Conservation (phyloP, 371 early-diverging fungal species). For the Mortierella sp. region DNA sequence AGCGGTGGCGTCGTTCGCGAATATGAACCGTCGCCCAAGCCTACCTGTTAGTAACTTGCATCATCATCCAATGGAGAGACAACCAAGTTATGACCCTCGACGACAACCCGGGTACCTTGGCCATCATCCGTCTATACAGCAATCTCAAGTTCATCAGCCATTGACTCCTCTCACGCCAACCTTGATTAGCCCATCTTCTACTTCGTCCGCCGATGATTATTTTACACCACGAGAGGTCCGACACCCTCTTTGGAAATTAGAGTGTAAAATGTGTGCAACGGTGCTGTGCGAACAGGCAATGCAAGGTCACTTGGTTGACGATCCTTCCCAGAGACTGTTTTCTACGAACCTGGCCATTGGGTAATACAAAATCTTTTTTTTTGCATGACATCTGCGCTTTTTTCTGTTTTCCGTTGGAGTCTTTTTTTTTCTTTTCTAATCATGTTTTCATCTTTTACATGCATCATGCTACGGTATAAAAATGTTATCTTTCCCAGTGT, state of each 20-base stretch:
- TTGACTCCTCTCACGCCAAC: slow-evolving; percentile 10
- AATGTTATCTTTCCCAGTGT: not conserved
- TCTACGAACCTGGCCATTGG: slow-evolving; percentile 24
- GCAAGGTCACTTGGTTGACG: slow-evolving; percentile 22
- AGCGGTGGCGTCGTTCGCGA: not conserved
- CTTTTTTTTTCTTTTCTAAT: not conserved
- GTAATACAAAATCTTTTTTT: slow-evolving; percentile 13
- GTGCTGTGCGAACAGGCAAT: slow-evolving; percentile 21
- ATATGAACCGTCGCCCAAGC: slow-evolving; percentile 9
- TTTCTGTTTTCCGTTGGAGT: not conserved
- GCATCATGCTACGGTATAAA: not conserved
- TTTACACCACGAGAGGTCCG: not conserved
- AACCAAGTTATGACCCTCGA: slow-evolving; percentile 18
- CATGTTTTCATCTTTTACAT: not conserved
- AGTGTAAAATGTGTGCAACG: slow-evolving; percentile 12
- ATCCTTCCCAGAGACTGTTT: slow-evolving; percentile 18
- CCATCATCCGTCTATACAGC: slow-evolving; percentile 3
- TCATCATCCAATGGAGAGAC: slow-evolving; percentile 23
- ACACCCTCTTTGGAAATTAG: slow-evolving; percentile 20
- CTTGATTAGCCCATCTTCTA: not conserved
- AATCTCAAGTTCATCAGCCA: not conserved
- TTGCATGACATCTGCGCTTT: too few species aligned
- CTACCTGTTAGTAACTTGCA: slow-evolving; percentile 5
- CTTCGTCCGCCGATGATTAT: not conserved
- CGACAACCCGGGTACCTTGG: slow-evolving; percentile 15